A percentile compares a stretch with the other conserved stretches of the same genome.
Conservation (phyloP, 2,329 filamentous ascomycete species). For the Fusarium sp. region DNA sequence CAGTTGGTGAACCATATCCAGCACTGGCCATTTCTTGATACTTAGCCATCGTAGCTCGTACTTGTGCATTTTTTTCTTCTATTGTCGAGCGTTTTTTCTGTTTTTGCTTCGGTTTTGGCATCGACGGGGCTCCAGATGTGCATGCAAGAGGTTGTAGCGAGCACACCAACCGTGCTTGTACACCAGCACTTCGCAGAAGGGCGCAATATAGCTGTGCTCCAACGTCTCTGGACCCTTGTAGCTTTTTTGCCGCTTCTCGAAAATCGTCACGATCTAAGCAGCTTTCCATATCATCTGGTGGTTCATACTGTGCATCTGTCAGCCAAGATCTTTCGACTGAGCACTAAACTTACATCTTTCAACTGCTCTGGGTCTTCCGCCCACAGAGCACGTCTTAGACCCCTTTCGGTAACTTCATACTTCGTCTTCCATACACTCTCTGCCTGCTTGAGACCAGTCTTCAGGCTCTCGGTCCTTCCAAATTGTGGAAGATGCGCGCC, state of each 20-base stretch:
- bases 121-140: slow-evolving; percentile 62
- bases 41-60: slow-evolving; percentile 55
- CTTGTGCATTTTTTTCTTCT: slow-evolving; percentile 50
- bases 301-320: slow-evolving; percentile 60
- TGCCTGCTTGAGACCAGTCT: slow-evolving; percentile 80
- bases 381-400: slow-evolving; percentile 80
- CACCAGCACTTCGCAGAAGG: slow-evolving; percentile 82
- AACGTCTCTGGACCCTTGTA: slow-evolving; percentile 87
- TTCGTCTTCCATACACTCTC: slow-evolving; percentile 74
- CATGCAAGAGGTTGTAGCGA: slow-evolving; percentile 88
- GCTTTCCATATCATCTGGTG: slow-evolving; percentile 73
- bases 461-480: slow-evolving; percentile 78
- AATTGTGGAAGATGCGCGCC: slow-evolving; percentile 77
- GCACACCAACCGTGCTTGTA: slow-evolving; percentile 86
- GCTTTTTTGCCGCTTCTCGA: slow-evolving; percentile 71
- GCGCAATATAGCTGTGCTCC: slow-evolving; percentile 93
- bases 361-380: slow-evolving; percentile 73
- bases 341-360: slow-evolving; percentile 60
- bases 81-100: slow-evolving; percentile 47
- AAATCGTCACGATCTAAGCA: slow-evolving; percentile 80
- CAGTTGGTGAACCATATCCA: slow-evolving; percentile 46
- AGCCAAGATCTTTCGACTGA: slow-evolving; percentile 21
- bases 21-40: slow-evolving; percentile 51
- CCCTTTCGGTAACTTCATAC: slow-evolving; percentile 78
- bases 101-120: slow-evolving; percentile 55